phyloP scores from a whole-genome alignment of 768 basidiomycete species.

The Mrakia gelida region DNA sequence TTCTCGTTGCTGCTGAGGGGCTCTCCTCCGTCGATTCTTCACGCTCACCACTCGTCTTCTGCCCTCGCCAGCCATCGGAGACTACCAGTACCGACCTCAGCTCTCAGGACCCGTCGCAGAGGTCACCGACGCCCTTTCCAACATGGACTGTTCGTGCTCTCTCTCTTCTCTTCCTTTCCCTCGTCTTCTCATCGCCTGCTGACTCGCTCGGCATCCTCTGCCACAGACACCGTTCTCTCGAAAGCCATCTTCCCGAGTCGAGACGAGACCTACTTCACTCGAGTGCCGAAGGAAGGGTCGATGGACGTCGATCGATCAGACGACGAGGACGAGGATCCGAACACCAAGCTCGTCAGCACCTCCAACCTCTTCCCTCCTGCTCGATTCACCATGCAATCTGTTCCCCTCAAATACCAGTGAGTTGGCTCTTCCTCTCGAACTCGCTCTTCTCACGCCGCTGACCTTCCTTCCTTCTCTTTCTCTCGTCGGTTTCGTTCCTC shows the following conservation, averaged over 20 bases:
- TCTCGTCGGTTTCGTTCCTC: neutral
- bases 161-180: neutral
- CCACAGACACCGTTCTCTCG: neutral
- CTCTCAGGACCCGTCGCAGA: neutral
- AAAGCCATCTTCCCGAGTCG: neutral
- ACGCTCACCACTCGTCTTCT: neutral
- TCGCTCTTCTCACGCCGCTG: neutral
- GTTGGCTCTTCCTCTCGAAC: neutral
- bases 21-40: too few relatives aligned
- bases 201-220: neutral
- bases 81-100: constrained; percentile 19
- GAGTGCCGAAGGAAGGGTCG: neutral
- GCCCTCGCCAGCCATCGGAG: constrained; percentile 14
- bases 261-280: neutral
- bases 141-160: neutral
- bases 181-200: neutral
- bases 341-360: constrained; percentile 1
- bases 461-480: neutral
- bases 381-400: constrained; percentile 23
- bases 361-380: constrained; percentile 23
- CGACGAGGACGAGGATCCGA: neutral
- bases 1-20: too few relatives aligned
- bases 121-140: neutral
- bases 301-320: constrained; percentile 23
- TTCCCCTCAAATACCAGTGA: constrained; percentile 25